Evolutionary conservation across 2,329 filamentous ascomycete genomes (phyloP).

Genomic region (Grosmannia penicillata): DNA sequence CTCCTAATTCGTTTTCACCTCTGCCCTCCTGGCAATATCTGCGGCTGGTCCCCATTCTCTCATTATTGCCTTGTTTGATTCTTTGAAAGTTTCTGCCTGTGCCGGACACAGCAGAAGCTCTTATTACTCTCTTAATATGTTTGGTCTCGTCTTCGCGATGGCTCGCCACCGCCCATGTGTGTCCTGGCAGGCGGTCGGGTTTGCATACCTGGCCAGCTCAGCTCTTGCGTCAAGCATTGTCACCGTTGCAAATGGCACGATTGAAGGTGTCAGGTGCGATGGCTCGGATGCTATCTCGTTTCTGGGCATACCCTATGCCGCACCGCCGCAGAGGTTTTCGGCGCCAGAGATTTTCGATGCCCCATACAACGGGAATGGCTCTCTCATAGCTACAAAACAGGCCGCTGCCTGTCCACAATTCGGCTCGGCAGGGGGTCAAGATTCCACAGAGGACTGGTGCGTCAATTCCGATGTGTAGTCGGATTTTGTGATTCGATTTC

Average conservation of each 20-base stretch:
- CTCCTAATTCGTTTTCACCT: too few species aligned
- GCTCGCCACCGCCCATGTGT: too few species aligned
- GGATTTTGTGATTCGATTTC: neutral
- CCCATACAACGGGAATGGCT: slow-evolving; percentile 2
- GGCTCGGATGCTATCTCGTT: slow-evolving; percentile 1
- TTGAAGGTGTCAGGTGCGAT: neutral
- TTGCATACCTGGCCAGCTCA: too few species aligned
- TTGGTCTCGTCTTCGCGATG: too few species aligned
- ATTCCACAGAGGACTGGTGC: slow-evolving; percentile 1
- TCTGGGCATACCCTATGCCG: slow-evolving; percentile 17
- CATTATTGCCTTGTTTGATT: too few species aligned
- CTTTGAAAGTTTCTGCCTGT: too few species aligned
- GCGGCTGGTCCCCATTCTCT: too few species aligned
- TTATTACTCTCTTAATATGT: too few species aligned
- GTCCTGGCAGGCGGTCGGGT: too few species aligned
- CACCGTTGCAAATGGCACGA: neutral
- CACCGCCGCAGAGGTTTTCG: slow-evolving; percentile 14
- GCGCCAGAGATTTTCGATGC: slow-evolving; percentile 12
- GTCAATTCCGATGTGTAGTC: neutral
- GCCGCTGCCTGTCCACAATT: slow-evolving; percentile 2
- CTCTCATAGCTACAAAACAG: neutral
- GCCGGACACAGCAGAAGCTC: too few species aligned
- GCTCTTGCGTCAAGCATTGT: too few species aligned
- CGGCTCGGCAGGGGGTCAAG: neutral
- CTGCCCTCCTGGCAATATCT: too few species aligned